These are phyloP conservation scores for Irpex sp. DNA, from an alignment of 1,284 basidiomycete genomes.

Conservation along the genomic window DNA sequence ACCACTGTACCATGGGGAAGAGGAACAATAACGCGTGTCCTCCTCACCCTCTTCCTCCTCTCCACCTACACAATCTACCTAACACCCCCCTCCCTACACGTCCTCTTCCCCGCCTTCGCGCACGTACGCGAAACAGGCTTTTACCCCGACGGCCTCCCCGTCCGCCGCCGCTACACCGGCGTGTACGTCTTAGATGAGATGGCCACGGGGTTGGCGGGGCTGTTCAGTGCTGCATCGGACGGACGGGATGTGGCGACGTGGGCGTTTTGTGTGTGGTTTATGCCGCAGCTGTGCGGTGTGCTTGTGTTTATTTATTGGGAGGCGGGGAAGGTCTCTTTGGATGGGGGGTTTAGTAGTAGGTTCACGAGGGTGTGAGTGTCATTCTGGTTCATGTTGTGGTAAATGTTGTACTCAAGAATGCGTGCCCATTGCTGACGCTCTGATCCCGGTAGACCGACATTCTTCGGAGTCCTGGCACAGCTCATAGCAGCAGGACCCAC, in stretches of 20 bases:
- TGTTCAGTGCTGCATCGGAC: slow-evolving; percentile 1
- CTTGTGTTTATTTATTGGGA: slow-evolving; percentile 2
- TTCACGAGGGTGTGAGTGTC: background rate
- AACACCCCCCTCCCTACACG: background rate
- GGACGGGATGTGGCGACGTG: background rate
- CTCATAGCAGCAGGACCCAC: background rate
- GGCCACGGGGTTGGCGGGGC: background rate
- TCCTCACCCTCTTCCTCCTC: background rate
- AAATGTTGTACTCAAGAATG: background rate
- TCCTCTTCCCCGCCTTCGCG: background rate
- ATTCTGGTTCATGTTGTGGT: background rate
- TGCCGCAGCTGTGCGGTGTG: background rate
- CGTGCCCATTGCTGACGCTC: background rate
- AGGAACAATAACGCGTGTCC: too few species aligned
- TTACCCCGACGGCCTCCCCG: slow-evolving; percentile 1
- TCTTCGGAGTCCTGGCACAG: background rate
- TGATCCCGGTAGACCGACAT: background rate
- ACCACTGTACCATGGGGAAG: too few species aligned
- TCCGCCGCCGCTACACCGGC: slow-evolving; percentile 1
- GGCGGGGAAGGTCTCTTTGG: background rate
- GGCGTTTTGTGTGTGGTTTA: slow-evolving; percentile 2
- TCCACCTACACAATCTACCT: background rate
- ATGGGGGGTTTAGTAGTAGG: background rate
- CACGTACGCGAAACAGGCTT: background rate
- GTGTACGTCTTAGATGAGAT: background rate